Conservation (phyloP, 2,329 filamentous ascomycete species). For the Chrysoporthe deuterocubensis region DNA sequence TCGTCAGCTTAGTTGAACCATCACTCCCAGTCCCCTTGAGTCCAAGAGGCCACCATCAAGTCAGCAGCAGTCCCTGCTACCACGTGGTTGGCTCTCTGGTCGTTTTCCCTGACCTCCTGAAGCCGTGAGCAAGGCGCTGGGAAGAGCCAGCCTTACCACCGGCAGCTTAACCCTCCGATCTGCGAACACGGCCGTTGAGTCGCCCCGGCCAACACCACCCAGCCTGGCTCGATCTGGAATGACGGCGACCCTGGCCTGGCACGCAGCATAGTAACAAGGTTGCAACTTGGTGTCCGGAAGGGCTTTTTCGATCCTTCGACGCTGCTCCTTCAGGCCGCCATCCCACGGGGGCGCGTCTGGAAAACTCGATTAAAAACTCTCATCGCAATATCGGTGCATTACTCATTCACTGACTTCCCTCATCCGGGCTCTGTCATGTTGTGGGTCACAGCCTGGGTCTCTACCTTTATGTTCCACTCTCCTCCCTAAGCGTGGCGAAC, state of each 20-base stretch:
- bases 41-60: background rate
- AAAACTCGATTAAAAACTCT: slow-evolving; percentile 1
- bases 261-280: slow-evolving; percentile 6
- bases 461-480: slow-evolving; percentile 24
- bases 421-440: slow-evolving; percentile 26
- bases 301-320: background rate
- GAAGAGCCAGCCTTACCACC: background rate
- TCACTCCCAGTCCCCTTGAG: background rate
- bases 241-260: background rate
- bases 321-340: background rate
- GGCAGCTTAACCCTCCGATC: slow-evolving; percentile 8
- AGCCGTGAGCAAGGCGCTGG: background rate
- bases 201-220: background rate
- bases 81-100: slow-evolving; percentile 19
- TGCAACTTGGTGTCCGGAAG: background rate
- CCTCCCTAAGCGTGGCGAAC: slow-evolving; percentile 19
- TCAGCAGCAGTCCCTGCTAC: slow-evolving; percentile 16
- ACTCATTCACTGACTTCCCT: background rate
- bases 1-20: background rate
- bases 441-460: slow-evolving; percentile 28
- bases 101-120: background rate
- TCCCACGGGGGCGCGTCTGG: background rate
- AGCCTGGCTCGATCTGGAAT: background rate
- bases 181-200: background rate
- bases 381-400: slow-evolving; percentile 10